A percentile compares a stretch with the other conserved stretches of the same genome.
Evolutionary conservation across 164 flowering plant species (phyloP).

Genomic region (Chimonanthus praecox): DNA sequence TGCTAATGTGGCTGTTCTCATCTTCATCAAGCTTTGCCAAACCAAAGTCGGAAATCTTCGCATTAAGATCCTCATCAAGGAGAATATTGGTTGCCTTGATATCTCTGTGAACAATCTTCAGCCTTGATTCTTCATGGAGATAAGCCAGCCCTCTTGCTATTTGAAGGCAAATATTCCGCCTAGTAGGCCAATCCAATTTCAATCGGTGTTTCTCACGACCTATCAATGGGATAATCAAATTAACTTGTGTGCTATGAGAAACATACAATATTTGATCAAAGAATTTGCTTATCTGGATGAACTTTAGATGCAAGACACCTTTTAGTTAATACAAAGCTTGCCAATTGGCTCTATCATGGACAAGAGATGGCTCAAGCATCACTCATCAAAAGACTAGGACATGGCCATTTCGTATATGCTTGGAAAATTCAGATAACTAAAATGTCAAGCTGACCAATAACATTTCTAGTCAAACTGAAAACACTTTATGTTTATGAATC

Average conservation of each 20-base stretch:
- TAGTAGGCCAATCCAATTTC: conserved; percentile 53
- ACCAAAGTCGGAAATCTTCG: conserved; percentile 72
- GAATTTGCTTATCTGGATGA: no score
- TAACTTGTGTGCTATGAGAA: neutral
- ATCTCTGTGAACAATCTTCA: conserved; percentile 70
- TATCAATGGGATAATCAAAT: conserved; percentile 4
- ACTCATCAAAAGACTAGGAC: no score
- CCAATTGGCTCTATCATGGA: neutral
- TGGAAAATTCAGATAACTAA: no score
- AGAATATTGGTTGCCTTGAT: conserved; percentile 61
- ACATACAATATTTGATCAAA: neutral
- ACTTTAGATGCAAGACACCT: no score
- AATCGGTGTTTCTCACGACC: conserved; percentile 32
- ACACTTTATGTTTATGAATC: no score
- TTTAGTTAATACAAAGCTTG: no score
- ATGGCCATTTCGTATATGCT: no score
- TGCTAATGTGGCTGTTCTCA: conserved; percentile 58
- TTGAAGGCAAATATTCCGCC: conserved; percentile 46
- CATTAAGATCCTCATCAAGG: conserved; percentile 45
- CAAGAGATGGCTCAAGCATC: no score
- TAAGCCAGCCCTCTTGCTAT: conserved; percentile 54
- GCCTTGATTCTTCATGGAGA: conserved; percentile 65
- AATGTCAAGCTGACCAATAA: no score
- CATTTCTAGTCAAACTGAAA: no score
- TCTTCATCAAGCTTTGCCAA: conserved; percentile 67